Percentiles rank a stretch among this genome's conserved stretches.
Evolutionary conservation across 1,284 basidiomycete species (phyloP).

Genomic region (Ustilago cynodontis): DNA sequence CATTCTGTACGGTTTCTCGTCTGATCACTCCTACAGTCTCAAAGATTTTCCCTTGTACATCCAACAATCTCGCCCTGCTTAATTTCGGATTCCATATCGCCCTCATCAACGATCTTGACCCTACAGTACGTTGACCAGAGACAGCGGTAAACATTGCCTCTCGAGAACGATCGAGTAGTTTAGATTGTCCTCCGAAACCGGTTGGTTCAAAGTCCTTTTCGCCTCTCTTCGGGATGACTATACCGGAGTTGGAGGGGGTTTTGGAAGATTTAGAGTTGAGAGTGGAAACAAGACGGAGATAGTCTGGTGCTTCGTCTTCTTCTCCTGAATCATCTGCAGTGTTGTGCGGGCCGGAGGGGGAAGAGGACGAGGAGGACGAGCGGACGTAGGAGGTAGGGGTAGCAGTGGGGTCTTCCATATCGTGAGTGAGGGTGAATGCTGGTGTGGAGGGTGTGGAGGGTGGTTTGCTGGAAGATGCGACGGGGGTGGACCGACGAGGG

Average conservation of each 20-base stretch:
- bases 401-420: conserved; percentile 38
- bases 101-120: conserved; percentile 50
- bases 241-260: conserved; percentile 11
- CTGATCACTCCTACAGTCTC: conserved; percentile 57
- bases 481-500: conserved; percentile 12
- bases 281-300: conserved; percentile 39
- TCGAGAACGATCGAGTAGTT: conserved; percentile 83
- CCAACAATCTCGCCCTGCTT: conserved; percentile 55
- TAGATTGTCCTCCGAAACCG: conserved; percentile 76
- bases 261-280: conserved; percentile 40
- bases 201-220: conserved; percentile 81
- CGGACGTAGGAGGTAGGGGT: conserved; percentile 20
- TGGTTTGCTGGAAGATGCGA: not conserved
- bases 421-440: conserved; percentile 12
- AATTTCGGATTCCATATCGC: conserved; percentile 60
- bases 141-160: conserved; percentile 87
- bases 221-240: conserved; percentile 64
- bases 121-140: conserved; percentile 74
- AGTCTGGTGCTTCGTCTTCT: conserved; percentile 53
- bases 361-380: not conserved
- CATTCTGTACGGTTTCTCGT: not conserved
- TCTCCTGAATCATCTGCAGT: conserved; percentile 32
- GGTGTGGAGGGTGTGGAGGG: conserved; percentile 13
- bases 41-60: conserved; percentile 61
- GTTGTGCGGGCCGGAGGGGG: not conserved